Base-by-base conservation (phyloP, 1,284 basidiomycete genomes). In the Athelia psychrophila region DNA sequence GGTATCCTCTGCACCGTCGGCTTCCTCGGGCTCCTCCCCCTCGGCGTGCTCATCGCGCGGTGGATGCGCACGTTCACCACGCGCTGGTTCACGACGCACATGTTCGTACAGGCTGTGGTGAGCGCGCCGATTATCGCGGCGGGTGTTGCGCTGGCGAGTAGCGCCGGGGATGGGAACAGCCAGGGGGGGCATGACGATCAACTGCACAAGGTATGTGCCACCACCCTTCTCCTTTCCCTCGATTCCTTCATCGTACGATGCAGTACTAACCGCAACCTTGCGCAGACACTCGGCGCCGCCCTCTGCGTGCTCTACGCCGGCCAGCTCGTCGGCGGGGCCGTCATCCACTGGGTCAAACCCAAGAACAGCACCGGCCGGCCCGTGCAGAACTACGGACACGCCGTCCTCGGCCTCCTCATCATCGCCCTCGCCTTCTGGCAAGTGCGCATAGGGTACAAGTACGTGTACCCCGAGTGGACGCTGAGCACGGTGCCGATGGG, bases 331-430 rank as follows among this genome's bases (percentile, higher is more conserved):
- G 63, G 88, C 8, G 88, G 88, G 2, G 72, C 75, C 3, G 56
- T 83, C 52, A 80, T 86, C 51, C 87, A 90, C 63, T 80, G 66
- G 51, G 57, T 81, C 51, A 83, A 84, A 64, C 70, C 75, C 24
- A 69, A 64, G 18, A 62, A 68, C 30, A 56, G 60, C 13, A 63
- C 60, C 6, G n/a, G 38, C 38, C 75, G 81, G 19, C 80, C 80
- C 0, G 59, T 72, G 12, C 82, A 84, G 59, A 85, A 85, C 61
- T 85, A 84, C 59, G 47, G 75, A 25, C 82, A 84, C 57, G 82
- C 79, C 3, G 56, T 83, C 6, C 47, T 83, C 4, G 83, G 82
- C 1, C 59, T 85, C 22, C 19, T 72, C 20, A 74, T 80, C 53
- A 75, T 84, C 49, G 76, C 59, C 2, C 65, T 81, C 18, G 65